Percentiles rank a stretch among this genome's conserved stretches.
phyloP scores from a whole-genome alignment of 2,329 filamentous ascomycete species.

The Phialemonium atrogriseum region DNA sequence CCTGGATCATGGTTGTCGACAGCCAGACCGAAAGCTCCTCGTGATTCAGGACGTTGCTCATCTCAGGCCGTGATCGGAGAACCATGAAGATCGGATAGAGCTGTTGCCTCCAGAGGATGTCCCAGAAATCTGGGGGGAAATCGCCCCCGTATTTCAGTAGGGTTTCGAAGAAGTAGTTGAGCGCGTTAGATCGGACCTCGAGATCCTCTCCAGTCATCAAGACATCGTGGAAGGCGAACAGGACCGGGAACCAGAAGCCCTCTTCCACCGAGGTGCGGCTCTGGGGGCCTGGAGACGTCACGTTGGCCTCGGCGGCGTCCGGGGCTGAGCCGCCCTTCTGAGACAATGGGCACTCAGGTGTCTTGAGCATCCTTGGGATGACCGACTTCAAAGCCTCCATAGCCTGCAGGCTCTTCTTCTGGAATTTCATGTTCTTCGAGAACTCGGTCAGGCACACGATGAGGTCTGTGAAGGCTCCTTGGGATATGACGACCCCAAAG shows the following conservation, averaged over 20 bases:
- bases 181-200: conserved; percentile 81
- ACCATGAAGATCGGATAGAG: conserved; percentile 99
- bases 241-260: conserved; percentile 95
- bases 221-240: conserved; percentile 98
- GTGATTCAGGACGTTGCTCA: conserved; percentile 89
- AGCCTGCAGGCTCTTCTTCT: conserved; percentile 95
- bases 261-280: conserved; percentile 86
- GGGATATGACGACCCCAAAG: conserved; percentile 91
- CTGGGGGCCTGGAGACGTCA: conserved; percentile 40
- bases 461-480: conserved; percentile 93
- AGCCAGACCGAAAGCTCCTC: conserved; percentile 98
- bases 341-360: conserved; percentile 88
- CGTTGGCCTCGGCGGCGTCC: too few relatives aligned
- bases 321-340: too few relatives aligned
- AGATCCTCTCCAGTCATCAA: conserved; percentile 98
- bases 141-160: conserved; percentile 83
- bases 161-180: conserved; percentile 96
- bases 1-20: conserved; percentile 98
- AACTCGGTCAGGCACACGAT: conserved; percentile 97
- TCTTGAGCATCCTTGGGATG: conserved; percentile 89
- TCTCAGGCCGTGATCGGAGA: conserved; percentile 88
- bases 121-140: conserved; percentile 94
- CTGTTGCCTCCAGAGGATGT: conserved; percentile 93
- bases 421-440: conserved; percentile 96
- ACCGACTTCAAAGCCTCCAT: conserved; percentile 92